A percentile compares a stretch with the other conserved stretches of the same genome.
phyloP scores from a whole-genome alignment of 2,329 filamentous ascomycete species.

The Trichoderma cornu-damae region DNA sequence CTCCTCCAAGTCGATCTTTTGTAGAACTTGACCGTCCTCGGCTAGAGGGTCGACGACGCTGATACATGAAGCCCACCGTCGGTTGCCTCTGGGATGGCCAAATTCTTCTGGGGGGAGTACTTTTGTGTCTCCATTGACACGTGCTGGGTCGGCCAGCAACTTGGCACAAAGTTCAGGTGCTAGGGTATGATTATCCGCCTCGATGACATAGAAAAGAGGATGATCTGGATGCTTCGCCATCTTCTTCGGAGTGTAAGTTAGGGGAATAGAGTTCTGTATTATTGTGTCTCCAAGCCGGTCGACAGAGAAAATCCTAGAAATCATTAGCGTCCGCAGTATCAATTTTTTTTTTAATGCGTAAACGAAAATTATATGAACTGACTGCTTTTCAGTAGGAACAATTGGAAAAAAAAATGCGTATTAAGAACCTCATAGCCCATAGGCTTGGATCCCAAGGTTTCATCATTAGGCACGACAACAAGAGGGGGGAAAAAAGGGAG shows the following conservation, averaged over 20 bases:
- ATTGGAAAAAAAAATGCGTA: slow-evolving; percentile 66
- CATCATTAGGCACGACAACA: slow-evolving; percentile 52
- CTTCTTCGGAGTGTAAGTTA: slow-evolving; percentile 85
- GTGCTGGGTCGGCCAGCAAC: slow-evolving; percentile 65
- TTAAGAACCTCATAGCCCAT: slow-evolving; percentile 50
- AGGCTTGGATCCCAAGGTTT: slow-evolving; percentile 56
- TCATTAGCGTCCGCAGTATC: slow-evolving; percentile 14
- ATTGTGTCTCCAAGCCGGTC: slow-evolving; percentile 81
- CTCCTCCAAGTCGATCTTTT: slow-evolving; percentile 74
- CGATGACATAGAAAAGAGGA: slow-evolving; percentile 87
- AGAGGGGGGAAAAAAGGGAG: slow-evolving; percentile 30
- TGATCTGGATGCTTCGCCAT: slow-evolving; percentile 84
- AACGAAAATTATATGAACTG: neutral
- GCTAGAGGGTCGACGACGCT: slow-evolving; percentile 80
- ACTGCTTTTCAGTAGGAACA: slow-evolving; percentile 85
- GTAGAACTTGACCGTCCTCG: slow-evolving; percentile 63
- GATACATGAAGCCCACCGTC: slow-evolving; percentile 94
- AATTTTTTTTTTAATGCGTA: neutral
- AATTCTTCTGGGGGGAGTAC: slow-evolving; percentile 76
- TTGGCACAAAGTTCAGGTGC: slow-evolving; percentile 71
- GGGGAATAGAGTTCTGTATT: slow-evolving; percentile 76
- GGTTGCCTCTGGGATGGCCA: slow-evolving; percentile 75
- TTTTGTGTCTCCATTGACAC: slow-evolving; percentile 66
- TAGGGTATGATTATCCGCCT: slow-evolving; percentile 88
- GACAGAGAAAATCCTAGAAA: slow-evolving; percentile 74